Conservation (phyloP, 129 eudicot genomes). For the Pseudognaphalium luteoalbum region DNA sequence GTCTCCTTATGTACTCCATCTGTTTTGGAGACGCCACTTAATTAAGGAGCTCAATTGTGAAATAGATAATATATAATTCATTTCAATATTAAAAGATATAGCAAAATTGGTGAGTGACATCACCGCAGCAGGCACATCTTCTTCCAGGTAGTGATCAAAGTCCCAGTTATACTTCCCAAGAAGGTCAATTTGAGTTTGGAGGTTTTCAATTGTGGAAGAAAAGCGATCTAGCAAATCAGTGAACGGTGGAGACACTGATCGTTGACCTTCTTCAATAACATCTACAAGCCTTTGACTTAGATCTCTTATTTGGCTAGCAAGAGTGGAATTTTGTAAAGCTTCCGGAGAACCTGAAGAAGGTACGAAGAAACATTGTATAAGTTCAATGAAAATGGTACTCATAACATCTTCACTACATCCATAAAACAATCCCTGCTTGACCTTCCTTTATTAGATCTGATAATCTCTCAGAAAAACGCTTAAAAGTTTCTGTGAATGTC, state of each 20-base stretch:
- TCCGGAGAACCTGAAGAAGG: constrained; percentile 49
- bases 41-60: not conserved
- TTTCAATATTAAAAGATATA: constrained; percentile 10
- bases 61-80: constrained; percentile 4
- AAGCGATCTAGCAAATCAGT: constrained; percentile 46
- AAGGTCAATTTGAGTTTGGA: constrained; percentile 60
- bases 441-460: constrained; percentile 49
- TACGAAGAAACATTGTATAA: constrained; percentile 20
- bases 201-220: constrained; percentile 48
- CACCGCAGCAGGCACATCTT: constrained; percentile 81
- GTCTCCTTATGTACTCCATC: constrained; percentile 66
- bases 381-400: not conserved
- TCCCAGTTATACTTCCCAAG: constrained; percentile 72
- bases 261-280: constrained; percentile 54
- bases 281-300: constrained; percentile 54
- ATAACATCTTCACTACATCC: not conserved
- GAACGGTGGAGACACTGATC: constrained; percentile 54
- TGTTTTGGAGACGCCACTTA: constrained; percentile 27
- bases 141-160: constrained; percentile 73
- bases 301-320: constrained; percentile 53
- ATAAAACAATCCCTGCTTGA: constrained; percentile 30
- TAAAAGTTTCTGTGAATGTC: constrained; percentile 50
- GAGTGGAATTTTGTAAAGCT: constrained; percentile 45
- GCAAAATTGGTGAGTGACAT: constrained; percentile 25
- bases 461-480: constrained; percentile 51